Conservation (phyloP, 2,329 filamentous ascomycete species). For the Venturia pyrina region DNA sequence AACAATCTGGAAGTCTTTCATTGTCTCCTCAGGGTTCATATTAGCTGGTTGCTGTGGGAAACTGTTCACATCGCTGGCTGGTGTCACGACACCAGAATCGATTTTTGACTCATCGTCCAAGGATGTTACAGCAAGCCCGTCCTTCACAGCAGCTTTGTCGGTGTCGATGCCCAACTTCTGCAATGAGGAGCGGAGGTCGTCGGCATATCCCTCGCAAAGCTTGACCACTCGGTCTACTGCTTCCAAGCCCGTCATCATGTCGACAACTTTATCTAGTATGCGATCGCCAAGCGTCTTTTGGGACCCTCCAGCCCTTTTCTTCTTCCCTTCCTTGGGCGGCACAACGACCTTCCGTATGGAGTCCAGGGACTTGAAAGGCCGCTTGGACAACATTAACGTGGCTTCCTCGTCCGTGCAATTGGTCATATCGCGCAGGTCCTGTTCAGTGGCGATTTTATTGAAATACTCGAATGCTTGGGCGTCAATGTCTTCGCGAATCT, state of each 20-base stretch:
- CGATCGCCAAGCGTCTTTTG: constrained; percentile 53
- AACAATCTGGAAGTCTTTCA: constrained; percentile 92
- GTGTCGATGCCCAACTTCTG: constrained; percentile 58
- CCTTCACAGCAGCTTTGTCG: constrained; percentile 44
- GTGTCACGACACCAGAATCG: constrained; percentile 11
- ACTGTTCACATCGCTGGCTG: constrained; percentile 21
- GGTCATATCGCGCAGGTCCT: constrained; percentile 74
- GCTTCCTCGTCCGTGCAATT: constrained; percentile 62
- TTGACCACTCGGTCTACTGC: constrained; percentile 75
- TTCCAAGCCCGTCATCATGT: constrained; percentile 70
- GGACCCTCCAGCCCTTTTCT: constrained; percentile 25
- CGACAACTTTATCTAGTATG: constrained; percentile 54
- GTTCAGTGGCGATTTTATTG: constrained; percentile 59
- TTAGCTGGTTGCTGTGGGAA: constrained; percentile 60
- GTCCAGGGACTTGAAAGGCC: constrained; percentile 61
- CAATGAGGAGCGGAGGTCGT: constrained; percentile 55
- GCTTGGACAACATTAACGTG: constrained; percentile 57
- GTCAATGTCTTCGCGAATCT: constrained; percentile 30
- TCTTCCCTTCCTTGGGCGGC: constrained; percentile 27
- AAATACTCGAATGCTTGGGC: constrained; percentile 64
- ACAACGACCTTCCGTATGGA: constrained; percentile 55
- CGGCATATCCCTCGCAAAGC: constrained; percentile 63
- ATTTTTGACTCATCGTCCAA: constrained; percentile 30
- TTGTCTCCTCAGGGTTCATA: constrained; percentile 64
- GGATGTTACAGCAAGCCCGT: constrained; percentile 25